These are phyloP conservation scores for Carex arenaria DNA, from an alignment of 202 grass and related monocot species.

Conservation along the genomic window DNA sequence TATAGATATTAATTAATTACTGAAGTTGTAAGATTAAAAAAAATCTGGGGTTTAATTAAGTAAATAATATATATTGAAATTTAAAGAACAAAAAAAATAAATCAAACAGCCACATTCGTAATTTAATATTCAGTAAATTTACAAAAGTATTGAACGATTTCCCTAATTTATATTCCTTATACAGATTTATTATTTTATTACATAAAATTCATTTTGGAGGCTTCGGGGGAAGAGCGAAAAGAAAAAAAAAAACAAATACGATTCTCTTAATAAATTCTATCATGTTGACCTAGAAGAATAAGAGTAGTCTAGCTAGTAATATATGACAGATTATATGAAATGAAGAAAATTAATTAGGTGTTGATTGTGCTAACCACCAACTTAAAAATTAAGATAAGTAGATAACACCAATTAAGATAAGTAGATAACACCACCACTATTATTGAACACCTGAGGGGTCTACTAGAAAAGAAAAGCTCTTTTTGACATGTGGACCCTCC, in stretches of 20 bases:
- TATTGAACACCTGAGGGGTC: not conserved
- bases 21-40: not conserved
- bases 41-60: not conserved
- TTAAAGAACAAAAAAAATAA: not conserved
- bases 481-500: not conserved
- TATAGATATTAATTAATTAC: not conserved
- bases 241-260: too few species aligned
- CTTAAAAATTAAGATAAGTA: not conserved
- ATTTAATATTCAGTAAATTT: too few species aligned
- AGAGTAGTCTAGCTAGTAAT: not conserved
- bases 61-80: not conserved
- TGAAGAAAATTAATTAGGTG: slow-evolving; percentile 2
- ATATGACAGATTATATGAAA: not conserved
- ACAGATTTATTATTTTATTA: not conserved
- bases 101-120: too few species aligned
- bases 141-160: too few species aligned
- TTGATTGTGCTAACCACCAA: not conserved
- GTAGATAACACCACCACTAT: not conserved
- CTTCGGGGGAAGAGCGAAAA: not conserved
- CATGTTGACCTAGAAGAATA: not conserved
- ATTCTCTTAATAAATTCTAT: not conserved
- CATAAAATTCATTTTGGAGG: not conserved
- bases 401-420: not conserved
- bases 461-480: not conserved
- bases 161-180: not conserved